A percentile compares a stretch with the other conserved stretches of the same genome.
phyloP scores from a whole-genome alignment of 2,329 filamentous ascomycete genomes.

The Conoideocrella luteorostrata region DNA sequence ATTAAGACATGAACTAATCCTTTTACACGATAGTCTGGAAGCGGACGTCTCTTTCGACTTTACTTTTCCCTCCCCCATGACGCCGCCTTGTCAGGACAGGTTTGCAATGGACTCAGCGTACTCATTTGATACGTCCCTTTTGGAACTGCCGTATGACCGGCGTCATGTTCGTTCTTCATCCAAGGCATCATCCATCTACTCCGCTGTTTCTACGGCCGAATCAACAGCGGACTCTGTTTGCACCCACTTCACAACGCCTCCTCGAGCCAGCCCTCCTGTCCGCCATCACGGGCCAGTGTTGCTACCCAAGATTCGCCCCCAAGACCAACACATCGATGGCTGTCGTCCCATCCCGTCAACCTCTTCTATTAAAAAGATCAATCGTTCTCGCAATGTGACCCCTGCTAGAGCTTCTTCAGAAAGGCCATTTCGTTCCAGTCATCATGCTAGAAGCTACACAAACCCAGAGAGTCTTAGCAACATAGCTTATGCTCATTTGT shows the following conservation, averaged over 20 bases:
- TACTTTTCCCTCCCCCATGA: constrained; percentile 38
- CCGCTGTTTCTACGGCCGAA: constrained; percentile 47
- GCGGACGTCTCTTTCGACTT: constrained; percentile 58
- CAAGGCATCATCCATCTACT: constrained; percentile 59
- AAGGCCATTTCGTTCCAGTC: constrained; percentile 31
- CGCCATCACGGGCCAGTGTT: constrained; percentile 73
- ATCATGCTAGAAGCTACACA: constrained; percentile 52
- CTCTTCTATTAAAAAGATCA: neutral
- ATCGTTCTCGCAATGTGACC: constrained; percentile 13
- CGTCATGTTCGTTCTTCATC: constrained; percentile 59
- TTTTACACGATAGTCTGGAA: constrained; percentile 45
- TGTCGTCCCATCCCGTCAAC: constrained; percentile 14
- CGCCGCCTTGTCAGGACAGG: constrained; percentile 18
- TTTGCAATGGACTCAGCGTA: constrained; percentile 27
- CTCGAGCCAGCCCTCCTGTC: constrained; percentile 60
- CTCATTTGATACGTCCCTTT: constrained; percentile 50
- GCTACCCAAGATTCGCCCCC: constrained; percentile 77
- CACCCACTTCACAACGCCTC: constrained; percentile 63
- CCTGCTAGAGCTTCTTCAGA: constrained; percentile 14
- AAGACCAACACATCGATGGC: constrained; percentile 67
- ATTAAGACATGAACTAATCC: neutral
- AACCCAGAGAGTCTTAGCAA: constrained; percentile 50
- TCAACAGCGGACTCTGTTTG: constrained; percentile 58
- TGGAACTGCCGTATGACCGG: constrained; percentile 47
- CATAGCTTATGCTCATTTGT: constrained; percentile 29